These are phyloP conservation scores for Amaranthus cruentus DNA, from an alignment of 148 eudicot genomes.

Conservation along the genomic window DNA sequence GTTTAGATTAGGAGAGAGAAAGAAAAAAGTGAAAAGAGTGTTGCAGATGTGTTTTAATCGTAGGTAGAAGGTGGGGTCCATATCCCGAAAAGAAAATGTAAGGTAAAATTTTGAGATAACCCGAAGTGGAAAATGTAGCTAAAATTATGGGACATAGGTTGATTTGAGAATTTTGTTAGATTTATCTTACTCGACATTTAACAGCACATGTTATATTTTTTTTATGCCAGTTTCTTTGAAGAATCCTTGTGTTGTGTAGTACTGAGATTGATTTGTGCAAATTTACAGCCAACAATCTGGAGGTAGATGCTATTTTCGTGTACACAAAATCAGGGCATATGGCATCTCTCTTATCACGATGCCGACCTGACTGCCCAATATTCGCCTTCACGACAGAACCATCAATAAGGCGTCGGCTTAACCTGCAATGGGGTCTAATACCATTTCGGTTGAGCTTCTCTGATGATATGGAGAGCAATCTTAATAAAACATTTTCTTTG, in stretches of 20 bases:
- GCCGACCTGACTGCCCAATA: constrained; percentile 95
- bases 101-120: too few species aligned
- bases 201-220: too few species aligned
- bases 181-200: too few species aligned
- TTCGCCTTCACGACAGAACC: constrained; percentile 77
- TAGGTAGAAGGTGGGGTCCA: too few species aligned
- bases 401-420: constrained; percentile 75
- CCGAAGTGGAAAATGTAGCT: too few species aligned
- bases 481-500: constrained; percentile 77
- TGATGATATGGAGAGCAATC: constrained; percentile 91
- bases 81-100: too few species aligned
- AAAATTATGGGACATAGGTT: too few species aligned
- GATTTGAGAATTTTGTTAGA: too few species aligned
- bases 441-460: constrained; percentile 91
- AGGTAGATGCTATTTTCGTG: constrained; percentile 86
- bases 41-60: too few species aligned
- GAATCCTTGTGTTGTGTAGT: neutral
- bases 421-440: constrained; percentile 94
- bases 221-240: too few species aligned
- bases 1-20: too few species aligned
- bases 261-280: constrained; percentile 2
- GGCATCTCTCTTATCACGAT: constrained; percentile 91
- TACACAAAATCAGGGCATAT: constrained; percentile 84
- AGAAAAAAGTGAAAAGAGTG: too few species aligned
- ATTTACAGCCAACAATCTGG: constrained; percentile 77